Conservation (phyloP, 1,284 basidiomycete species). For the Takashimella koratensis region DNA sequence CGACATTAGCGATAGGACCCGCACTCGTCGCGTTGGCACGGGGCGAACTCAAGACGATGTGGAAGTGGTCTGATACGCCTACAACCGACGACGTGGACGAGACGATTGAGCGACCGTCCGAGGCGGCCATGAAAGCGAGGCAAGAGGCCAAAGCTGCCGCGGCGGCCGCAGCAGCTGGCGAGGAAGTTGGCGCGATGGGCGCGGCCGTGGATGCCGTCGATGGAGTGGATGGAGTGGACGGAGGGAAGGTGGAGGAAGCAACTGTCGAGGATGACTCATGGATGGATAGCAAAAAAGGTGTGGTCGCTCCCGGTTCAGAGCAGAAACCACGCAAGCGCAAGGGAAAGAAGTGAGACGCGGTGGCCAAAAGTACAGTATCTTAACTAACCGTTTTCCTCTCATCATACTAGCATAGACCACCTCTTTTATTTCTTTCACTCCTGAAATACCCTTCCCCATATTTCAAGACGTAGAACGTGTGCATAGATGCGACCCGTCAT, state of each 20-base stretch:
- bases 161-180: constrained; percentile 7
- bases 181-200: constrained; percentile 6
- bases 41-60: constrained; percentile 43
- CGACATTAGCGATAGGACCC: too few relatives aligned
- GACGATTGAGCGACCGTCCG: constrained; percentile 38
- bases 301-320: neutral
- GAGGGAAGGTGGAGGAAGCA: constrained; percentile 2
- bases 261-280: constrained; percentile 37
- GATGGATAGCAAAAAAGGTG: constrained; percentile 28
- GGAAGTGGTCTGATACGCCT: constrained; percentile 36
- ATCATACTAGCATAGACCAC: too few relatives aligned
- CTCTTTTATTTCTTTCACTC: too few relatives aligned
- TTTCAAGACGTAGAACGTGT: too few relatives aligned
- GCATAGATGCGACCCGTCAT: too few relatives aligned
- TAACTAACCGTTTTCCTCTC: too few relatives aligned
- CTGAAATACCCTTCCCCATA: too few relatives aligned
- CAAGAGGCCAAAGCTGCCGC: constrained; percentile 12
- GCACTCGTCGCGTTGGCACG: constrained; percentile 38
- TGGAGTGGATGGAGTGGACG: constrained; percentile 4
- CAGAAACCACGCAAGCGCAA: constrained; percentile 8
- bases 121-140: constrained; percentile 33
- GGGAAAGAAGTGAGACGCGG: constrained; percentile 12
- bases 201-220: constrained; percentile 4
- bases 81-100: constrained; percentile 22
- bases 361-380: neutral